These are phyloP conservation scores for Macrophomina phaseolina DNA, from an alignment of 2,329 filamentous ascomycete species.

Conservation along the genomic window DNA sequence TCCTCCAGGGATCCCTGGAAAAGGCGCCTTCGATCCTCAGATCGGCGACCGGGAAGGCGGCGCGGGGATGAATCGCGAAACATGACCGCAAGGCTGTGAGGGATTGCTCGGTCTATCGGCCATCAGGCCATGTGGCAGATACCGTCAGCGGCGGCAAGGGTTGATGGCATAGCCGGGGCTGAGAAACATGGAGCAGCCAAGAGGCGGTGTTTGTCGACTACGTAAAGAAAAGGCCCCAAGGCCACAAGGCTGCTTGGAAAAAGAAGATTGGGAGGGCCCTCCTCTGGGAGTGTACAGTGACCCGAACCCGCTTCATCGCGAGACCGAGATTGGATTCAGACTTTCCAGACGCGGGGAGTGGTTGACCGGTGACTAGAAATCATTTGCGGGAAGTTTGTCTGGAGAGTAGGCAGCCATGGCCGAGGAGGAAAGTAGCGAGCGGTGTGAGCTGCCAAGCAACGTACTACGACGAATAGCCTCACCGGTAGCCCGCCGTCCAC, in stretches of 20 bases:
- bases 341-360: not conserved
- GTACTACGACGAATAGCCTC: not conserved
- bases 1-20: not conserved
- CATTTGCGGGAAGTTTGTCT: not conserved
- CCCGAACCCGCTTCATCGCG: not conserved
- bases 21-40: not conserved
- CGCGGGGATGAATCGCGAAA: not conserved
- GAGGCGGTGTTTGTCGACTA: not conserved
- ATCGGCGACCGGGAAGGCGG: not conserved
- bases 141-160: not conserved
- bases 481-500: not conserved
- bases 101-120: not conserved
- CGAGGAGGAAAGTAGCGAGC: not conserved
- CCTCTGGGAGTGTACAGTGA: not conserved
- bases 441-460: constrained; percentile 2
- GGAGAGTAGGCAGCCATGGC: not conserved
- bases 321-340: not conserved
- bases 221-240: not conserved
- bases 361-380: constrained; percentile 1
- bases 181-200: not conserved
- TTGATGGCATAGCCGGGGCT: too few species aligned
- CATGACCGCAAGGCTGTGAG: not conserved
- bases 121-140: not conserved
- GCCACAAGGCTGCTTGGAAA: too few species aligned
- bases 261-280: too few species aligned